Base-by-base conservation (phyloP, 768 basidiomycete species). In the Mycena pura region DNA sequence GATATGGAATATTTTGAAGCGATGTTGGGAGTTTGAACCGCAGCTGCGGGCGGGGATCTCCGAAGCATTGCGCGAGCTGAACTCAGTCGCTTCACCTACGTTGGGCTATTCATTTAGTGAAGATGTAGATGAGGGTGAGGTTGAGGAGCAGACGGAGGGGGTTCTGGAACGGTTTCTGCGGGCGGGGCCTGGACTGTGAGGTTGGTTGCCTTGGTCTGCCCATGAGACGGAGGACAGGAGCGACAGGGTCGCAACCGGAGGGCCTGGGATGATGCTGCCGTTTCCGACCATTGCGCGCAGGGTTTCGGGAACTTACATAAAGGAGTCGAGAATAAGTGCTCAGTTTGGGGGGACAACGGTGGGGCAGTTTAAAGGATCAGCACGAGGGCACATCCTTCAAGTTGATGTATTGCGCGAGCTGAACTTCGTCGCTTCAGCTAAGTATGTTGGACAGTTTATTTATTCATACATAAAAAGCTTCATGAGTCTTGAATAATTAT, bases 301-400 rank as follows among this genome's bases (percentile, higher is more conserved):
- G 1, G 86, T 81, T 60, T 85, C 89, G 48, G 84, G 81, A n/a
- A n/a, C n/a, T n/a, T n/a, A n/a, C n/a, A n/a, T n/a, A n/a, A 71
- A 87, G 70, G 75, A 73, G 68, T 75, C 83, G 73, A 39, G 40
- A 80, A 66, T 60, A 78, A 79, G 7, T 19, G 13, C 11, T 29
- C 71, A 76, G 62, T 80, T 76, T 0, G 72, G 67, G 51, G 79
- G 74, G 19, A 81, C 68, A 6, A 66, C 70, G 61, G 52, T 19
- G 24, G 52, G 45, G 69, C 72, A 22, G 49, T 63, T 50, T 60
- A 84, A 84, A 84, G 65, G 6, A 86, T 66, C 55, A 88, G 75
- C 38, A 80, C 70, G 8, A 84, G 54, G 13, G 84, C 78, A 66
- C 83, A 84, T n/a, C n/a, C n/a, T n/a, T n/a, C n/a, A n/a, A n/a